Evolutionary conservation across 2,329 filamentous ascomycete species (phyloP), one percentile per base, ranked within the genome.

Genomic region (Elsinoe fawcettii): DNA sequence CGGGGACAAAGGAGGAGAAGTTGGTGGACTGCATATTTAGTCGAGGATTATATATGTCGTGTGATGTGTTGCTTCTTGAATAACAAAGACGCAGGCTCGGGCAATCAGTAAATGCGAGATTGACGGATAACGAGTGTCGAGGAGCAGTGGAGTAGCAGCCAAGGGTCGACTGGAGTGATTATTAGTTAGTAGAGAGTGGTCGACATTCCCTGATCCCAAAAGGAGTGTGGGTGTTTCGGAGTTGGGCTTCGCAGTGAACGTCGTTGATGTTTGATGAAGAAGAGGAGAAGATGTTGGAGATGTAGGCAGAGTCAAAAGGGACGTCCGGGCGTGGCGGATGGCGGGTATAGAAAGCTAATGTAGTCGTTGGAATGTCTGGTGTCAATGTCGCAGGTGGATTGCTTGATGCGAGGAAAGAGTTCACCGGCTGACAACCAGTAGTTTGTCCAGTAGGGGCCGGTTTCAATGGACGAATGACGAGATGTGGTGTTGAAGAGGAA

Each of bases 301-400:
- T 46, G 27, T 47, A 39, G 34, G 32, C 36, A 39, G 8, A 37
- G 49, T 32, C 49, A 56, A 56, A 56, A 56, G 39, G 53, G 53
- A 46, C 20, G 23, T 14, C 22, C 16, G 32, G 49, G 25, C 23
- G 32, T 2, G 23, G 22, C 54, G 54, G 54, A 56, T 56, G 54
- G 53, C 49, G 49, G 49, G 49, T 53, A 53, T 53, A n/a, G 49
- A 25, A 53, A 53, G 49, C 14, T 47, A 47, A 56, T 56, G 54
- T 56, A 56, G 54, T 47, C 54, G 54, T 56, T 56, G 27, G 12
- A 56, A 56, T 36, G 41, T 37, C 39, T 43, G 27, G 25, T 49
- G 39, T 43, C 37, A 34, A 56, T 56, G 54, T 56, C 54, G 54
- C 54, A 56, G 54, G 54, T 47, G 54, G 41, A 25, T 34, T 39